Base-by-base conservation (phyloP, 2,329 filamentous ascomycete species). In the Aspergillus ochraceus region DNA sequence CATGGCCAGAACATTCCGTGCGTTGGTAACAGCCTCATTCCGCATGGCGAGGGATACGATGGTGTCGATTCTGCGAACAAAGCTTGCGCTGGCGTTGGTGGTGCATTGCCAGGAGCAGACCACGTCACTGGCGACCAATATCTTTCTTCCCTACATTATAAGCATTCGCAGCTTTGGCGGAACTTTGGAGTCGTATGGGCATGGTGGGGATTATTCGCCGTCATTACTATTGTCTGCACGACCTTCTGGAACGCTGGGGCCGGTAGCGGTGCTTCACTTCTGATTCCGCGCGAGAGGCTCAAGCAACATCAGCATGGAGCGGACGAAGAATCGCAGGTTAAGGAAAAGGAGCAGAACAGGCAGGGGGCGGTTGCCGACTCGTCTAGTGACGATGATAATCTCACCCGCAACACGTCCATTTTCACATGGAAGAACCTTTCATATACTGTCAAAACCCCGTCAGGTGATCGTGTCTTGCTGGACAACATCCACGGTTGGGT, bases 381-480 rank as follows among this genome's bases (percentile, higher is more conserved):
- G 64, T 55, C 50, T 39, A 54, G 61, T 57, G 61, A 61, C 4
- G 73, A 77, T 26, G 69, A 69, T 1, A 69, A 77, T 22, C 78
- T 89, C 1, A 72, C 86, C 39, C 82, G 82, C 32, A 89, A 89
- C 71, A 88, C 82, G 0, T 86, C 85, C 0, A 79, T 89, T 1
- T 90, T 91, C 66, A 91, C 88, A 1, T 92, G 89, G 87, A 87
- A 87, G 68, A 84, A 90, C 58, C 82, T 92, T n/a, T 83, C 79
- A 0, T 91, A 91, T 67, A 88, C 84, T 0, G 88, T 92, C 62
- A 82, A 84, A 62, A 86, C 83, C 0, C 79, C 83, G 0, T 72
- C 76, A 0, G 84, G 84, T 6, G 70, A 74, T 47, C 81, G 83
- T 10, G 79, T 84, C 67, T 78, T 90, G 0, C 77, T 90, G 50